Base-by-base conservation (phyloP, 345 rosid species). In the Luvunga scandens region DNA sequence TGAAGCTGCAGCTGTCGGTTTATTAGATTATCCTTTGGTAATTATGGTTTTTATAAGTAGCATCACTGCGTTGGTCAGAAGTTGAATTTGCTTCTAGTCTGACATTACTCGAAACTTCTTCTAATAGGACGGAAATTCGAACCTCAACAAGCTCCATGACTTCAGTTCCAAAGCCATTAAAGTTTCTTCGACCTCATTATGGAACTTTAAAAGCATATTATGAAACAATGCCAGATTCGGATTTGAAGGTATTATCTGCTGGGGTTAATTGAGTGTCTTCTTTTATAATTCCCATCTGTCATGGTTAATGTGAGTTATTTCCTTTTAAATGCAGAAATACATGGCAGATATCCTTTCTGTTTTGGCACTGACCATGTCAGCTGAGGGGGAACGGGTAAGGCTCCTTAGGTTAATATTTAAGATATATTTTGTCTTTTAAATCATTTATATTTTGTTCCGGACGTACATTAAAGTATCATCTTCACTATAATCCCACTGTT, bases 61-160 rank as follows among this genome's bases (percentile, higher is more conserved):
- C 25, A 60, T 60, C n/a, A 39, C 19, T 25, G 36, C 25, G 6
- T 61, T 50, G 59, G 68, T 4, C 30, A 19, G 70, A 10, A 22
- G 60, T 75, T 63, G 50, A 60, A 18, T 38, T 38, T 73, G 14
- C 8, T 24, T 48, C 22, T 75, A 18, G 16, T 62, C 69, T 79
- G 78, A 62, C 12, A 10, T 55, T 55, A 63, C 31, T 24, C 72
- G 33, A 13, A 55, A 61, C 7, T 42, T 24, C 34, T 78, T 45
- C 64, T 38, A 81, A 67, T 78, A 96, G 99, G 90, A 95, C 92
- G 79, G 99, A 94, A 82, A 94, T 96, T 34, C 90, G 98, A 28
- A 90, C 91, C 33, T 84, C 99, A 71, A 96, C 98, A 6, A 94
- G 98, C 85, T 96, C 99, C 34, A 94, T 96, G 99, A 96, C 99